A percentile compares a stretch with the other conserved stretches of the same genome.
These are phyloP conservation scores for slime mould (Dictyostelium discoideum) DNA, from an alignment of 78 protist genomes.

Conservation along the genomic window dicty_2.7 NC_007088.5:1755001-1755500, in stretches of 20 bases:
- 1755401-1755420: slow-evolving; percentile 2
- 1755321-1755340: neutral
- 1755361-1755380: slow-evolving; percentile 10
- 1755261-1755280: slow-evolving; percentile 3
- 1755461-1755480: neutral
- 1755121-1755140: slow-evolving; percentile 1
- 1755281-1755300: neutral
- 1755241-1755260: slow-evolving; percentile 1
- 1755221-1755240: slow-evolving; percentile 16
- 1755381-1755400: neutral
- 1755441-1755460: neutral
- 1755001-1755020: neutral
- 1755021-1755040: neutral
- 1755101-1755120: slow-evolving; percentile 32
- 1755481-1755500: neutral
- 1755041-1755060: neutral
- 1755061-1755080: neutral
- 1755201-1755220: neutral
- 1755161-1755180: slow-evolving; percentile 20
- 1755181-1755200: slow-evolving; percentile 9
- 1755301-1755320: neutral
- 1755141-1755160: neutral
- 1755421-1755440: neutral
- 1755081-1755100: neutral
- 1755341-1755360: slow-evolving; percentile 17